Evolutionary conservation across 441 rosid species (phyloP), one percentile per base, ranked within the genome.

Genomic region (Populus hybrid): DNA sequence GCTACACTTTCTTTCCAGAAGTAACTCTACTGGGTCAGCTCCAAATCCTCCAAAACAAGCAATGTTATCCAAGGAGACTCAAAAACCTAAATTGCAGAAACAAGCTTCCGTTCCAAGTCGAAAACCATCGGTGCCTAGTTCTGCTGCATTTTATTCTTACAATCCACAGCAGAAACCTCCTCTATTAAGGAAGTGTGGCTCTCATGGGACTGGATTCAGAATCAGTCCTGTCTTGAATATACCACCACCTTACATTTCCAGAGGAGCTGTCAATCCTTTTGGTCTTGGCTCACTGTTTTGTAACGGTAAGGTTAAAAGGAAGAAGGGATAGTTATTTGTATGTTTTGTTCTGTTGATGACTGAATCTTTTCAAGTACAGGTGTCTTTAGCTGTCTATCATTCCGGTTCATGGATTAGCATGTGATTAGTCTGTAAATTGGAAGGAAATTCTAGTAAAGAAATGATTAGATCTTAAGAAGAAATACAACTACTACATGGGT

Each of bases 11-110:
- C 90, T 92, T 34, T 86, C 98, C 38, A 81, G 99, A 36, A 95
- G 98, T 81, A 87, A 95, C 82, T 94, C 99, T 30, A 94, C 99
- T 11, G 97, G 98, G 70, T 94, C 97, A 3, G 88, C 89, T 65
- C 92, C 86, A 66, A 89, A 82, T 81, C 91, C 89, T 72, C 87
- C 87, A 21, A 91, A 91, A 77, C 86, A 78, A 50, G 20, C 85
- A 70, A 36, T 78, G 53, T 67, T 32, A 2, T 59, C 81, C 20
- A 87, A 87, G 82, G 88, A 90, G 78, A 71, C 79, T 46, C 88
- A 79, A 69, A 85, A 84, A 67, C 92, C 83, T 69, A 74, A 71
- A 71, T 77, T 89, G 79, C 88, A 80, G 67, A 89, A 87, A 81
- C 89, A 87, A 38, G 78, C 86, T 28, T 92, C 93, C 1, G 83